Base-by-base conservation (phyloP, 2,329 filamentous ascomycete genomes). In the Fonsecaea erecta region DNA sequence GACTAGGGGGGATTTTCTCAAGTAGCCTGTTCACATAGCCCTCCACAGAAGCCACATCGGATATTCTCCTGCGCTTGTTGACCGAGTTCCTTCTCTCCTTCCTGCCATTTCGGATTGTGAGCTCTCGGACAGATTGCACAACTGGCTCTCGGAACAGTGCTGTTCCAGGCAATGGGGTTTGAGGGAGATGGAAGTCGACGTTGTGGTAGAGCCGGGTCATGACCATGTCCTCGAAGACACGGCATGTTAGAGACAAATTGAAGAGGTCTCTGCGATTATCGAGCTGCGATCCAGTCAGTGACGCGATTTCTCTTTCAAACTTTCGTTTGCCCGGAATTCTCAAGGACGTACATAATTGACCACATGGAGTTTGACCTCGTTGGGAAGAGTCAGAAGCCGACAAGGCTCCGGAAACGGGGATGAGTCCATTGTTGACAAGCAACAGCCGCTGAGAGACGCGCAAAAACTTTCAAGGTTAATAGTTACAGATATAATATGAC, bases 331-430 rank as follows among this genome's bases (percentile, higher is more conserved):
- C 28, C 3, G 28, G 28, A 30, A 3, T 59, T 52, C 21, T 8
- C 37, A n/a, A 12, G n/a, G 11, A 60, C 71, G 62, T 52, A 72
- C 71, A 64, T 70, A 68, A 55, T 63, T 60, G 34, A 72, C 62
- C 24, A 72, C 67, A 12, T 68, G 60, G 35, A 72, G 60, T 63
- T 70, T 71, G 32, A 72, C 57, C 62, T 72, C 71, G 11, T 67
- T 43, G 24, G 71, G 70, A 7, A 72, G 61, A 21, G 43, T 48
- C 57, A 71, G 43, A 52, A 72, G 57, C 60, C 65, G 52, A 48
- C 67, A 70, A 66, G 66, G 63, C 64, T 65, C 63, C 32, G 67
- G n/a, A 28, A 52, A 52, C 40, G 54, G 35, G 51, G 53, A 30
- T 24, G 35, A 37, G 9, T 63, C 62, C 68, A 70, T 68, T 35